Evolutionary conservation across 2,329 filamentous ascomycete species (phyloP), one percentile per base, ranked within the genome.

Genomic region (Cordyceps pruinosa): DNA sequence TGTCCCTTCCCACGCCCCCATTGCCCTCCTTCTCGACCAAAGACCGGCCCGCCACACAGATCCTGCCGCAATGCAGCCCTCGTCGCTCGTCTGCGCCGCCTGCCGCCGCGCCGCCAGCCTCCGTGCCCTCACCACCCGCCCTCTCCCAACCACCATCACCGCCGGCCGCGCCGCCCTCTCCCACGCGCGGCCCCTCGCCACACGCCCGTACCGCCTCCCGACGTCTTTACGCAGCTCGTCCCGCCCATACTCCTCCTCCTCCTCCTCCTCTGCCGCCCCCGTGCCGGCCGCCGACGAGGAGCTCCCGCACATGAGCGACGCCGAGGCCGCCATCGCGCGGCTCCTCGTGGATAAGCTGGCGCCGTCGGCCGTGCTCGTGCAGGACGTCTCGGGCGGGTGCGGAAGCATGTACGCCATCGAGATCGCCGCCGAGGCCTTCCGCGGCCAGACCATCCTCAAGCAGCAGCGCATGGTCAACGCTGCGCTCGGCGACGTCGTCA

Each of bases 321-420:
- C 80, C 67, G 85, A 88, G 66, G 73, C 75, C 30, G 73, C 76
- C 59, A 81, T 88, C 64, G 86, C 82, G 9, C 76, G 80, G 58
- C 72, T 76, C 50, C 72, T 84, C 53, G 62, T 70, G 19, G 70
- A 71, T 7, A 78, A 78, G 65, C 80, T 84, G 56, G 61, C 69
- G 2, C 52, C 81, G 0, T 76, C 76, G 0, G 70, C 78, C 58
- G 70, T 85, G 26, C 71, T 84, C 70, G 88, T 94, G 10, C 86
- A 87, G 69, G 89, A 95, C 72, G 83, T 94, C 52, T 90, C 86
- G 25, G 89, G 90, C 58, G 89, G 89, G 30, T 95, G 89, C 73
- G 89, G 89, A 10, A 89, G 85, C 67, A 94, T 94, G 90, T 94
- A 94, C 73, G 87, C 85, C 57, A 87, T 95, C 63, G 86, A 92